phyloP scores from a whole-genome alignment of 768 basidiomycete species.

The Leucogyrophana mollusca region DNA sequence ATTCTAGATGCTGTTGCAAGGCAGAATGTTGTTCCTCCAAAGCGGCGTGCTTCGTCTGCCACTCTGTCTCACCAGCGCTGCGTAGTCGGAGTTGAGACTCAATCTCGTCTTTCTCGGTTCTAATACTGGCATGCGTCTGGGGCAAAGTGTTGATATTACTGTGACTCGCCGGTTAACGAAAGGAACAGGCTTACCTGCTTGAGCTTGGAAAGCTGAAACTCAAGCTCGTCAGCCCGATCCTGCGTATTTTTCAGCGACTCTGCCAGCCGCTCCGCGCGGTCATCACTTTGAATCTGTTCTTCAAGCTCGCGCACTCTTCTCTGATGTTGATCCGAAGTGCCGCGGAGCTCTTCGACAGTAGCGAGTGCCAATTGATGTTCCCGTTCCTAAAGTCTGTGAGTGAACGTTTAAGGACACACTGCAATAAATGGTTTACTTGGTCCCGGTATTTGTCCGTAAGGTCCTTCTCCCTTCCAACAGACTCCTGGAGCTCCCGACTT shows the following conservation, averaged over 20 bases:
- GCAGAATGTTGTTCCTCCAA: constrained; percentile 41
- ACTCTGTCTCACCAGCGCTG: constrained; percentile 44
- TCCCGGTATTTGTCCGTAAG: constrained; percentile 30
- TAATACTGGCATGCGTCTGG: constrained; percentile 61
- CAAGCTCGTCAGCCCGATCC: constrained; percentile 79
- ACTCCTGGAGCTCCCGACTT: constrained; percentile 40
- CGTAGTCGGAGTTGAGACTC: constrained; percentile 44
- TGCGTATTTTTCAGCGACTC: constrained; percentile 73
- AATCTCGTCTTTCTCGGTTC: constrained; percentile 59
- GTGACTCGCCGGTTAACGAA: too few relatives aligned
- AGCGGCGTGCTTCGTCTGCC: constrained; percentile 45
- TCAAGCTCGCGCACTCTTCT: constrained; percentile 69
- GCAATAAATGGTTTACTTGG: constrained; percentile 26
- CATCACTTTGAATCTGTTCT: constrained; percentile 82
- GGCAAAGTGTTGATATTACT: background rate
- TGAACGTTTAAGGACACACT: background rate
- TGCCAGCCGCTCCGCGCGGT: constrained; percentile 75
- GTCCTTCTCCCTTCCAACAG: constrained; percentile 49
- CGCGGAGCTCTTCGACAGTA: constrained; percentile 49
- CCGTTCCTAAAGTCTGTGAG: constrained; percentile 52
- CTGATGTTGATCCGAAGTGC: constrained; percentile 52
- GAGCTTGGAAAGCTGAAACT: constrained; percentile 76
- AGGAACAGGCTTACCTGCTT: too few relatives aligned
- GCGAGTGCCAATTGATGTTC: constrained; percentile 67
- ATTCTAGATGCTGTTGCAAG: constrained; percentile 41